Evolutionary conservation across 805 yeast genomes (phyloP), one percentile per base, ranked within the genome.

Genomic region (Brettanomyces naardenensis): DNA sequence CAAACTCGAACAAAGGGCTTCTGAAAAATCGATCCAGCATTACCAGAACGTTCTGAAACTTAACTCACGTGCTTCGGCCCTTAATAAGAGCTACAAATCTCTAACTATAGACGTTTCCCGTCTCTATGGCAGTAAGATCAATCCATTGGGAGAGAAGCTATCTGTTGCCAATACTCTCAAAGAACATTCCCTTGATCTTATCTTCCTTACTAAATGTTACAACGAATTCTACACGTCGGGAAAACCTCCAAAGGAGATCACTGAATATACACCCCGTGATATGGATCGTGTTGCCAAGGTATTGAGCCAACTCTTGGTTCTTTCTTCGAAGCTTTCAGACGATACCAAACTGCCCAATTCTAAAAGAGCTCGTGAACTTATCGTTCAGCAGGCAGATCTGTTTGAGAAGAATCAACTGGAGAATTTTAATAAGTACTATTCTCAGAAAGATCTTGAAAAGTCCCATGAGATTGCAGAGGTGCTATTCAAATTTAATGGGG

Each of bases 401-500:
- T 77, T 90, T 74, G 97, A 90, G 54, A 70, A 71, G 36, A 71
- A 74, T 22, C 62, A 89, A 38, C 62, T 90, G 36, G 74, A 73
- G 29, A 73, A 74, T 39, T 90, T 90, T 48, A 82, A 80, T 48
- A 66, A 71, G 19, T 86, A 87, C n/a, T 84, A 83, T 47, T 15
- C 22, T 10, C 73, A 72, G 19, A 78, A 77, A 43, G 80, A 86
- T 47, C 72, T 76, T 47, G 65, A 66, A n/a, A 74, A 73, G 38
- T 78, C 92, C 81, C 78, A 74, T 49, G 87, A 80, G 40, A 72
- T 79, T 19, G 86, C 96, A 0, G 75, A 75, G 36, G 73, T 88
- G 14, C 65, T 89, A 35, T 73, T 78, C 37, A 84, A 78, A 43
- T 90, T 79, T 64, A 89, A 90, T 53, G 90, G 87, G 15, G 96